Conservation (phyloP, 148 eudicot genomes). For the Rhododendron kiyosumense region DNA sequence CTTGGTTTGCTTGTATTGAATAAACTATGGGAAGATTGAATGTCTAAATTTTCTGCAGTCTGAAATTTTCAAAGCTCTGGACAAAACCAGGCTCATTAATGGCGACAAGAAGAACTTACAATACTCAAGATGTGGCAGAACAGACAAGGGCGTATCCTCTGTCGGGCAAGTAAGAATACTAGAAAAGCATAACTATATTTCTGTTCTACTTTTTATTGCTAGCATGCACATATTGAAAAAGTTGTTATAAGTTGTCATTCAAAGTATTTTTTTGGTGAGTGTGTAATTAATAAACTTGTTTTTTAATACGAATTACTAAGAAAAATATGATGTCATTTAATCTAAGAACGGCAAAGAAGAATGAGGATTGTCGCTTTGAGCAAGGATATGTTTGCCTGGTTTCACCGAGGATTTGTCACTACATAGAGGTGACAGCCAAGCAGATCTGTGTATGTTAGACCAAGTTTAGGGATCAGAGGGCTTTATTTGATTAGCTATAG, state of each 20-base stretch:
- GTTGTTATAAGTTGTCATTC: not conserved
- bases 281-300: not conserved
- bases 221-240: not conserved
- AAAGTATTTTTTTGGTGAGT: not conserved
- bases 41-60: conserved; percentile 43
- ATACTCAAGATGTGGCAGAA: conserved; percentile 95
- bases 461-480: conserved; percentile 2
- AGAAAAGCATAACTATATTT: not conserved
- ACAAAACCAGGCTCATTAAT: conserved; percentile 59
- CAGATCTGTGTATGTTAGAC: not conserved
- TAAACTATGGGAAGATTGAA: not conserved
- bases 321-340: not conserved
- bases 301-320: not conserved
- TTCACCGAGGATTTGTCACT: not conserved
- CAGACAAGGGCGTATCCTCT: conserved; percentile 96
- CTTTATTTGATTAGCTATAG: not conserved
- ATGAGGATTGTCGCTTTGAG: not conserved
- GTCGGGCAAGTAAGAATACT: conserved; percentile 67
- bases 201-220: not conserved
- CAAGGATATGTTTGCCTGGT: not conserved
- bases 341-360: not conserved
- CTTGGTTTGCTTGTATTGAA: conserved; percentile 8
- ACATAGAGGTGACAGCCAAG: not conserved
- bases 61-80: conserved; percentile 79
- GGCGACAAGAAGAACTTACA: conserved; percentile 63